A percentile compares a stretch with the other conserved stretches of the same genome.
Conservation (phyloP, 78 protist species). For the Fonticula alba region DNA sequence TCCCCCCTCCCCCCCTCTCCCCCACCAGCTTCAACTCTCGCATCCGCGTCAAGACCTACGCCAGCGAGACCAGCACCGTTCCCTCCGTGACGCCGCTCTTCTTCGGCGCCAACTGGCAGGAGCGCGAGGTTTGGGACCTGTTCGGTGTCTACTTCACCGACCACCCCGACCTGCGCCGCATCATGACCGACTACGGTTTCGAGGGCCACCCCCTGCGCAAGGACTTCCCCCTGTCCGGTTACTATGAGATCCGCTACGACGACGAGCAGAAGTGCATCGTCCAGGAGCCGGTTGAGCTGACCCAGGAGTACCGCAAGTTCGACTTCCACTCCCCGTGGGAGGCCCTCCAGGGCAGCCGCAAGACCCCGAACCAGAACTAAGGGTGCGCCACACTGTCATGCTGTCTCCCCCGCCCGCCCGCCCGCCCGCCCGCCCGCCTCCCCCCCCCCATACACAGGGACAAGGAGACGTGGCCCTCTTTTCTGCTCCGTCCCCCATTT, state of each 20-base stretch:
- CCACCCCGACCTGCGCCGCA: slow-evolving; percentile 56
- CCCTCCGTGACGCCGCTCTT: slow-evolving; percentile 1
- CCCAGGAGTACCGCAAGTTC: slow-evolving; percentile 43
- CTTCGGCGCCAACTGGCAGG: slow-evolving; percentile 24
- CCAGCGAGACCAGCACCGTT: slow-evolving; percentile 12
- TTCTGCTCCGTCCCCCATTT: too few species aligned
- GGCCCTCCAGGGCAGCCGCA: slow-evolving; percentile 5
- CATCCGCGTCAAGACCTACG: slow-evolving; percentile 16
- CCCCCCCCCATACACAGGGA: too few species aligned
- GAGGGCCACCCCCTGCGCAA: slow-evolving; percentile 53
- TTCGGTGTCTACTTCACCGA: slow-evolving; percentile 36
- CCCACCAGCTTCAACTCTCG: slow-evolving; percentile 32
- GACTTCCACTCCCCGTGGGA: slow-evolving; percentile 14
- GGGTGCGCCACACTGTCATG: too few species aligned
- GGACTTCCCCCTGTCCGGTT: slow-evolving; percentile 55
- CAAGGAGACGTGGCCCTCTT: too few species aligned
- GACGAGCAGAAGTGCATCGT: slow-evolving; percentile 29
- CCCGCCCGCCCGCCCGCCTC: too few species aligned
- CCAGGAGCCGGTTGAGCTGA: slow-evolving; percentile 33
- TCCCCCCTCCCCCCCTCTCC: too few species aligned
- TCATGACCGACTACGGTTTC: slow-evolving; percentile 57
- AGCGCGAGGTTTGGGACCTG: slow-evolving; percentile 55
- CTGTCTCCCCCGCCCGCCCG: too few species aligned
- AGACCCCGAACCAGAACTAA: too few species aligned
- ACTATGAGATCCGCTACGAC: slow-evolving; percentile 45